phyloP scores from a whole-genome alignment of 345 rosid genomes.

The Arabis alpina region DNA sequence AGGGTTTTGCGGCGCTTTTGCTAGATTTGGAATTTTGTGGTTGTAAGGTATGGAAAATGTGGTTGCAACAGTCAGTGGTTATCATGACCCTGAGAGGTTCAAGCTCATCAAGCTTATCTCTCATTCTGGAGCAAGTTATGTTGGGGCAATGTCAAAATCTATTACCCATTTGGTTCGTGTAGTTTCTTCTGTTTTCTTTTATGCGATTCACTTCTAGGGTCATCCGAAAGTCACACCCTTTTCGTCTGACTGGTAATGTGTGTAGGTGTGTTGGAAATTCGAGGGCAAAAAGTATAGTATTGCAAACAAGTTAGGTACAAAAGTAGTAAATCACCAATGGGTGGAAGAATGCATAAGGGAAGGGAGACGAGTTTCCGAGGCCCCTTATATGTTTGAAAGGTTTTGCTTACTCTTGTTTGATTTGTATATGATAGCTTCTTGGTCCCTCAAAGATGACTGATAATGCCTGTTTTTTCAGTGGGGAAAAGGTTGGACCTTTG shows the following conservation, averaged over 20 bases:
- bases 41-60: conserved; percentile 89
- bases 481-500: conserved; percentile 72
- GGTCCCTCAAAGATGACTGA: neutral
- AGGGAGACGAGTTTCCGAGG: conserved; percentile 64
- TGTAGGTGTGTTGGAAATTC: conserved; percentile 81
- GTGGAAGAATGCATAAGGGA: conserved; percentile 74
- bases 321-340: conserved; percentile 82
- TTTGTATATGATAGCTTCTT: neutral
- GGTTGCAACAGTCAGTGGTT: conserved; percentile 92
- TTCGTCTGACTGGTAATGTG: conserved; percentile 11
- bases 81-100: conserved; percentile 77
- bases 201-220: too few relatives aligned
- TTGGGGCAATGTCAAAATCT: conserved; percentile 72
- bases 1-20: too few relatives aligned
- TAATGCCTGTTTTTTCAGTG: conserved; percentile 50
- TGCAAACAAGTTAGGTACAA: conserved; percentile 59
- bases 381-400: conserved; percentile 68
- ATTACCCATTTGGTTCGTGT: conserved; percentile 76
- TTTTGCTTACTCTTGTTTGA: conserved; percentile 35
- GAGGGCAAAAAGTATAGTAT: conserved; percentile 74
- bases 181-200: neutral
- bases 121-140: conserved; percentile 72
- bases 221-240: conserved; percentile 6
- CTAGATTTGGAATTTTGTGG: too few relatives aligned
- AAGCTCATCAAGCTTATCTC: conserved; percentile 83